These are phyloP conservation scores for Trichoderma koningiopsis DNA, from an alignment of 2,329 filamentous ascomycete species.

Conservation along the genomic window DNA sequence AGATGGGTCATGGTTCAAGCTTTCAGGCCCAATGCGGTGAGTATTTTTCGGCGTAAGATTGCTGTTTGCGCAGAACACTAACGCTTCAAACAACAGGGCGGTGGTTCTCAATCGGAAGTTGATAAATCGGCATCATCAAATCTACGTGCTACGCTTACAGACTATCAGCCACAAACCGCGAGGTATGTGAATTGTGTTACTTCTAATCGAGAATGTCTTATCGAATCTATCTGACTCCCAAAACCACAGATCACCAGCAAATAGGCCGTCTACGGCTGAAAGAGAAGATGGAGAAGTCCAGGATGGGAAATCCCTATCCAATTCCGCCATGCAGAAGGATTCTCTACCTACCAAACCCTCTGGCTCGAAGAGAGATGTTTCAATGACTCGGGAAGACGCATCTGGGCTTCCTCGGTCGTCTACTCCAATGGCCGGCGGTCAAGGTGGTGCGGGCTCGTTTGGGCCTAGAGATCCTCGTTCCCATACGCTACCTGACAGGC, in stretches of 20 bases:
- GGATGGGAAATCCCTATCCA: constrained; percentile 47
- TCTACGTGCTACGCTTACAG: constrained; percentile 61
- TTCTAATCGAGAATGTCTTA: constrained; percentile 26
- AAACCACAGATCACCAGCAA: constrained; percentile 27
- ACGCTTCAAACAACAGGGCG: constrained; percentile 33
- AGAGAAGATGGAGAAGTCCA: constrained; percentile 75
- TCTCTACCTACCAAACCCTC: constrained; percentile 39
- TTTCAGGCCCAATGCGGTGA: constrained; percentile 67
- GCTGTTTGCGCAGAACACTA: constrained; percentile 25
- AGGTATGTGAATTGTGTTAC: constrained; percentile 37
- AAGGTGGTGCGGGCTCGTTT: constrained; percentile 27
- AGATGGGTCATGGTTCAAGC: constrained; percentile 75
- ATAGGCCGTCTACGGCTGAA: constrained; percentile 43
- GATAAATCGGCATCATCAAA: constrained; percentile 40
- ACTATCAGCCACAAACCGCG: constrained; percentile 61
- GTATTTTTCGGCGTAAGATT: constrained; percentile 22
- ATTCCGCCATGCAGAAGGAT: constrained; percentile 35
- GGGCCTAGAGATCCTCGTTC: constrained; percentile 37
- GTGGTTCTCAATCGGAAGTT: constrained; percentile 35
- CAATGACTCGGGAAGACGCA: constrained; percentile 32
- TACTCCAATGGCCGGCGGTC: constrained; percentile 32
- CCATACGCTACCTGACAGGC: constrained; percentile 43
- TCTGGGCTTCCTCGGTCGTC: constrained; percentile 33
- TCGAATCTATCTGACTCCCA: constrained; percentile 25
- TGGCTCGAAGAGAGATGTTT: constrained; percentile 33